Evolutionary conservation across 208 protist genomes (phyloP).

Genomic region (Cochliopodium minus): DNA sequence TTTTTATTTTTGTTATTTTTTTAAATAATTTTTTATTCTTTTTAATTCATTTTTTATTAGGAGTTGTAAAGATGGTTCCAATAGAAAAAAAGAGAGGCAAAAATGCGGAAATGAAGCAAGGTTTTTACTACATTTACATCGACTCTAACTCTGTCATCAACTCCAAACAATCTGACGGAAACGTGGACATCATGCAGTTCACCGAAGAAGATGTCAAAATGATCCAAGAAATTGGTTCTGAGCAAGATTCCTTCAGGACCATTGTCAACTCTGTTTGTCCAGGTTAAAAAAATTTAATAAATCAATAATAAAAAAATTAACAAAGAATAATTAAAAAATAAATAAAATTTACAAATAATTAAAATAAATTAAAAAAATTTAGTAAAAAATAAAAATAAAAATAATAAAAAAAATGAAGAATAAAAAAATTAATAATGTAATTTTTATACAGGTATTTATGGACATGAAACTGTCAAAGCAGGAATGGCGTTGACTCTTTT

Average conservation of each 20-base stretch:
- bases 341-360: too few species aligned
- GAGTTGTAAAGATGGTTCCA: conserved; percentile 12
- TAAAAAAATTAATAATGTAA: too few species aligned
- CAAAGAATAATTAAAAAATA: too few species aligned
- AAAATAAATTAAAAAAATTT: too few species aligned
- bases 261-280: conserved; percentile 70
- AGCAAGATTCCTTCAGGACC: conserved; percentile 49
- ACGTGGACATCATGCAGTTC: conserved; percentile 36
- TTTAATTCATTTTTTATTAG: not conserved
- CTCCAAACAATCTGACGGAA: not conserved
- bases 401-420: too few species aligned
- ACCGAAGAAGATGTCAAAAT: not conserved
- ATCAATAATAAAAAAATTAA: too few species aligned
- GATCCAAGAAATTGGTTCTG: conserved; percentile 55
- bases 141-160: conserved; percentile 17
- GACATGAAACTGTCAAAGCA: conserved; percentile 60
- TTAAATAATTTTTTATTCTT: not conserved
- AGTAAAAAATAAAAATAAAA: too few species aligned
- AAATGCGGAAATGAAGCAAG: conserved; percentile 1
- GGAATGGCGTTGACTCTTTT: conserved; percentile 59
- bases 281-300: too few species aligned
- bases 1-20: not conserved
- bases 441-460: conserved; percentile 71
- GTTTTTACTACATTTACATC: too few species aligned
- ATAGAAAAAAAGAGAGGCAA: conserved; percentile 13